Evolutionary conservation across 1,284 basidiomycete species (phyloP).

Genomic region (Termitomyces sp.): DNA sequence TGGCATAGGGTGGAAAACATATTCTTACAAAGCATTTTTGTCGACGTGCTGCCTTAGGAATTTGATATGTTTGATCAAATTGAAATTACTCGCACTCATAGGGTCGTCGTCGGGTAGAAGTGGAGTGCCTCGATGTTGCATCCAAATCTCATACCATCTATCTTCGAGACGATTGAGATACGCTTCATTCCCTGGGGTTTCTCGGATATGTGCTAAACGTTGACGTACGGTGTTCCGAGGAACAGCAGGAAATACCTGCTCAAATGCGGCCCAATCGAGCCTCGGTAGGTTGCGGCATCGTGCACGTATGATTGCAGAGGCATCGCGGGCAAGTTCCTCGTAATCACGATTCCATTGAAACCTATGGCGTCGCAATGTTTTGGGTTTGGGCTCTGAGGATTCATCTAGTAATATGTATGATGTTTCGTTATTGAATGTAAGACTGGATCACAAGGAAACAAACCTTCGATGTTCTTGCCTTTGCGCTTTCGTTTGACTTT

Average conservation of each 20-base stretch:
- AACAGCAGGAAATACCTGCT: slow-evolving; percentile 74
- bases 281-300: slow-evolving; percentile 60
- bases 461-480: slow-evolving; percentile 24
- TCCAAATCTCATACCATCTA: slow-evolving; percentile 76
- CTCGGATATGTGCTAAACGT: slow-evolving; percentile 55
- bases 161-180: slow-evolving; percentile 80
- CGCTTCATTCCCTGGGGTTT: slow-evolving; percentile 61
- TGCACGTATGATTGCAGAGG: slow-evolving; percentile 75
- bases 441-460: not conserved
- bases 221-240: slow-evolving; percentile 65
- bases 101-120: slow-evolving; percentile 71
- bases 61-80: slow-evolving; percentile 70
- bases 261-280: slow-evolving; percentile 66
- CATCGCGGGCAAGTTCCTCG: slow-evolving; percentile 83
- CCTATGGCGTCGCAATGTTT: slow-evolving; percentile 45
- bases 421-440: not conserved
- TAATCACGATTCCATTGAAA: slow-evolving; percentile 83
- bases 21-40: slow-evolving; percentile 76
- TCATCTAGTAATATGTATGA: slow-evolving; percentile 6
- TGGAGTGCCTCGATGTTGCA: slow-evolving; percentile 60
- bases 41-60: slow-evolving; percentile 79
- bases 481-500: slow-evolving; percentile 36
- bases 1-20: slow-evolving; percentile 1
- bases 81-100: slow-evolving; percentile 66
- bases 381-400: slow-evolving; percentile 14